Evolutionary conservation across 805 yeast species (phyloP).

Genomic region (Saccharomycopsis selenospora): DNA sequence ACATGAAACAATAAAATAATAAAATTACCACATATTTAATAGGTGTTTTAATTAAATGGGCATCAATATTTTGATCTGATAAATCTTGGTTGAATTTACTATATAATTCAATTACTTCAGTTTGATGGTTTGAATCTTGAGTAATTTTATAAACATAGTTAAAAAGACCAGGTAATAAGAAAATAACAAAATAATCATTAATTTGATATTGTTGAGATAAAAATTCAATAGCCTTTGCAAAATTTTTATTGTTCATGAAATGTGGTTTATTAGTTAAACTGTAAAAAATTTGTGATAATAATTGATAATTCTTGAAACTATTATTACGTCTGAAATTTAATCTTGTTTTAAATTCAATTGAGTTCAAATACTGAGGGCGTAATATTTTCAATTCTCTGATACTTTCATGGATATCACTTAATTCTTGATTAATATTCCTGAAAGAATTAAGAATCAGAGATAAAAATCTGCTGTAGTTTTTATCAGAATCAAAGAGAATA

Average conservation of each 20-base stretch:
- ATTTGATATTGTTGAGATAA: slow-evolving; percentile 39
- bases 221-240: slow-evolving; percentile 37
- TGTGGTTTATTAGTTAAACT: slow-evolving; percentile 34
- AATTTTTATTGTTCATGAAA: slow-evolving; percentile 27
- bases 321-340: slow-evolving; percentile 55
- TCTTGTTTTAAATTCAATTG: slow-evolving; percentile 38
- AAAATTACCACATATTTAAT: slow-evolving; percentile 8
- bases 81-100: slow-evolving; percentile 8
- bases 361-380: slow-evolving; percentile 36
- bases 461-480: slow-evolving; percentile 22
- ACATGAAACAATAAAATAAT: slow-evolving; percentile 15
- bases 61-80: background rate
- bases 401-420: slow-evolving; percentile 46
- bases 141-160: slow-evolving; percentile 9
- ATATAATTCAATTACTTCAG: slow-evolving; percentile 10
- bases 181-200: slow-evolving; percentile 58
- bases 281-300: slow-evolving; percentile 56
- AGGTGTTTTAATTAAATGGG: slow-evolving; percentile 10
- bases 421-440: slow-evolving; percentile 47
- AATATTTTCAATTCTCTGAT: slow-evolving; percentile 47
- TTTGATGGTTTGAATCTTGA: background rate
- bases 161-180: slow-evolving; percentile 56
- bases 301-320: slow-evolving; percentile 61
- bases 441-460: slow-evolving; percentile 50
- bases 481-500: slow-evolving; percentile 24